A percentile compares a stretch with the other conserved stretches of the same genome.
These are phyloP conservation scores for Blastocystis sp. DNA, from an alignment of 352 stramenopile genomes.

Conservation along the genomic window DNA sequence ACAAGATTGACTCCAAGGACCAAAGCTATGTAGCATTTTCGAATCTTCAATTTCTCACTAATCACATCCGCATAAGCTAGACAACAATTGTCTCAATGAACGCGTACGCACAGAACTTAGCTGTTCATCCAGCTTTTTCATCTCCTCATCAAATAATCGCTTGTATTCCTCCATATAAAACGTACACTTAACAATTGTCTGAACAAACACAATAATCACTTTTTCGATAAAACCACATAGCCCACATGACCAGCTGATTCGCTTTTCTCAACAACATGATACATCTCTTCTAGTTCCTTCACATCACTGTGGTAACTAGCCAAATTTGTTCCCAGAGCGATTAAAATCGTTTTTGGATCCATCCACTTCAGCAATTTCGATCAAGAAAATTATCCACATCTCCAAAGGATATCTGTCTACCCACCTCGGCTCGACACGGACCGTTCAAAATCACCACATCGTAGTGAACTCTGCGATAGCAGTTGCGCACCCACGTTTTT, in stretches of 20 bases:
- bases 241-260: background rate
- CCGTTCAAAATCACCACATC: slow-evolving; percentile 38
- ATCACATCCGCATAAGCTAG: slow-evolving; percentile 46
- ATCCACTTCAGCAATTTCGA: background rate
- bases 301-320: background rate
- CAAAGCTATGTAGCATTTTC: slow-evolving; percentile 36
- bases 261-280: background rate
- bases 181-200: background rate
- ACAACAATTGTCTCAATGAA: background rate
- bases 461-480: background rate
- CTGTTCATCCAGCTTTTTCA: slow-evolving; percentile 10
- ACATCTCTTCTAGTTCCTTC: background rate
- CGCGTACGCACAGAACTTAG: slow-evolving; percentile 26
- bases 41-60: background rate
- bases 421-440: background rate
- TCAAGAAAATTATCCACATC: background rate
- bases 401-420: background rate
- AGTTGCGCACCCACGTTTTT: background rate
- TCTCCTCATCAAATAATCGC: background rate
- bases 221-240: slow-evolving; percentile 16
- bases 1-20: background rate
- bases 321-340: slow-evolving; percentile 13
- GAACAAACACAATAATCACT: slow-evolving; percentile 8
- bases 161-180: slow-evolving; percentile 41
- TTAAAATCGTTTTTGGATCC: background rate